Evolutionary conservation across 306 rosid genomes (phyloP), one percentile per base, ranked within the genome.

Genomic region (Vigna nakashimae): DNA sequence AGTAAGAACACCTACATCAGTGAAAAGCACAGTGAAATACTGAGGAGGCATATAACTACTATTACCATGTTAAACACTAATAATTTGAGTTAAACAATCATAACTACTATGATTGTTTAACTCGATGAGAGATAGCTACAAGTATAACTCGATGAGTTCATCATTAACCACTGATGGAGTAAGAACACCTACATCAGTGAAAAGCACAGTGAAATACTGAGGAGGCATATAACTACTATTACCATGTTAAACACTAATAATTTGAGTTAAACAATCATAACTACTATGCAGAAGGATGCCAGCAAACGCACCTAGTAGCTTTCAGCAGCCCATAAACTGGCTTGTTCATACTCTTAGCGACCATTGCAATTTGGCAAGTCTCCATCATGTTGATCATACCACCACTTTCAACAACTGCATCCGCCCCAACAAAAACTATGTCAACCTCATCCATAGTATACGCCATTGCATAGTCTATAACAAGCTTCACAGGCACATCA

Each of bases 341-440:
- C 67, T 95, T 92, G 83, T 84, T 85, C 98, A 91, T 88, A 87
- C 97, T 74, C 83, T 91, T 93, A 1, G 96, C 98, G 42, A 95
- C 93, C 75, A 92, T 67, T 6, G 98, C 96, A 79, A 91, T 92
- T 88, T 95, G 98, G 84, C 88, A 95, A 9, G 98, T 89, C 40
- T 98, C 98, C 93, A 92, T 91, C 98, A 92, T 91, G 88, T 92
- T 95, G 38, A 95, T 92, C 63, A 92, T 92, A 51, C 98, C 98
- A 40, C 98, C 97, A 76, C 96, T 95, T 82, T 92, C 98, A 73
- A 95, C 98, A 48, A 92, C 98, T 76, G 91, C 98, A 71, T 92
- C 98, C 0, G 98, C 98, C 82, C 98, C 98, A 14, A 92, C 93
- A 26, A 95, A 84, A 16, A 95, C 91, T 98, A 95, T 95, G 88